Base-by-base conservation (phyloP, 352 stramenopile species). In the Phytophthora syringae region DNA sequence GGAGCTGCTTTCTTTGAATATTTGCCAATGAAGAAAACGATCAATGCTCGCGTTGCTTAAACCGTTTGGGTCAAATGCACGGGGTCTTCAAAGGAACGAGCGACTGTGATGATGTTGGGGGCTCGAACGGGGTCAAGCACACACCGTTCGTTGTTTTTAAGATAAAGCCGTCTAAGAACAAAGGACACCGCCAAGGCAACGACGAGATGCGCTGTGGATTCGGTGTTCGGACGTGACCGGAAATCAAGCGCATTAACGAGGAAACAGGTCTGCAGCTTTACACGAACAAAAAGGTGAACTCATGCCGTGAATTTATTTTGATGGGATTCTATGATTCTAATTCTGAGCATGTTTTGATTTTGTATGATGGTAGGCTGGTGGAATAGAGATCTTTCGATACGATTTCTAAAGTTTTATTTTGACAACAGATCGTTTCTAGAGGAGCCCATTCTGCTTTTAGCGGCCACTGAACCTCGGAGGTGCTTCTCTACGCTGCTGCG, bases 41-140 rank as follows among this genome's bases (percentile, higher is more conserved):
- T 28, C 25, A 37, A 52, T 12, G 16, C 4, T 9, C 39, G 39
- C n/a, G 39, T 6, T 10, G 2, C 39, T 3, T 15, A 52, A 39
- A 52, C 45, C 5, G 43, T 21, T 52, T 40, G 24, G 45, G 25
- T 52, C 6, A 11, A 39, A 16, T 39, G 32, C 13, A 9, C 32
- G 7, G 32, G 45, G 1, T 2, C 22, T 2, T 39, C 24, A 4
- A 39, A 52, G 15, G 25, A 52, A 39, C 45, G 45, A 37, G 25
- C 45, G 16, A 52, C 45, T 5, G 25, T 52, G 22, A 52, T 52
- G 45, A 22, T 52, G 13, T 32, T 52, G 22, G 45, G 45, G 25
- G 16, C 25, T 39, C 45, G 12, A 24, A 52, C 16, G 45, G 22
- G 12, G 15, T 24, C 3, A 52, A 52, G 25, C 3, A 24, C 24